Base-by-base conservation (phyloP, 2,329 filamentous ascomycete species). In the Pseudogymnoascus pannorum region DNA sequence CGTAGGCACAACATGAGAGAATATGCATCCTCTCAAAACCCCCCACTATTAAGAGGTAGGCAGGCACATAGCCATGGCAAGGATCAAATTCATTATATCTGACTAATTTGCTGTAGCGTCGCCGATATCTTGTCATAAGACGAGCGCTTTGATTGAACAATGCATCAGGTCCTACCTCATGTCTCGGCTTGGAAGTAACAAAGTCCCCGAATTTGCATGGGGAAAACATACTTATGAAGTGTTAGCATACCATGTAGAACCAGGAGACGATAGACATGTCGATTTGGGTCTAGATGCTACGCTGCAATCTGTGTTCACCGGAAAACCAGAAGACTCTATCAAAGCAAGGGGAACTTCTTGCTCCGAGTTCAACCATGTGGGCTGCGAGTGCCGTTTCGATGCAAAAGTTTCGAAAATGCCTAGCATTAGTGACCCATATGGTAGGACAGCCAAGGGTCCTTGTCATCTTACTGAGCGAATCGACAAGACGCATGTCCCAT, bases 61-160 rank as follows among this genome's bases (percentile, higher is more conserved):
- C 48, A 54, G 20, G 26, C n/a, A 31, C 5, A 14, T 14, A 20
- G 3, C 24, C 14, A 7, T 54, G 18, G 9, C 4, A 5, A 20
- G 26, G 9, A 33, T 31, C 42, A 14, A 54, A 31, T 33, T 18
- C 26, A 31, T 31, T 54, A 33, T 54, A 54, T 54, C 48, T 54
- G 48, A 54, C 33, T 62, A 24, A 18, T 14, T 65, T 57, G 40
- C 61, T 77, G 77, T 61, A 78, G 77, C 73, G 44, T 65, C 74
- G 33, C 77, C 77, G 7, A 74, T 91, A 62, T 88, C 87, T 5
- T 68, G 86, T 26, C 81, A 85, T 57, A 78, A 81, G 65, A 88
- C 86, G 8, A 80, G 76, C 66, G 71, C 75, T 26, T 77, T 91
- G 62, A 79, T 85, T 60, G 80, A 83, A 63, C 74, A 74, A 58